Conservation (phyloP, 192 early-diverging fungal species). For the Globomyces pollinis-pini region DNA sequence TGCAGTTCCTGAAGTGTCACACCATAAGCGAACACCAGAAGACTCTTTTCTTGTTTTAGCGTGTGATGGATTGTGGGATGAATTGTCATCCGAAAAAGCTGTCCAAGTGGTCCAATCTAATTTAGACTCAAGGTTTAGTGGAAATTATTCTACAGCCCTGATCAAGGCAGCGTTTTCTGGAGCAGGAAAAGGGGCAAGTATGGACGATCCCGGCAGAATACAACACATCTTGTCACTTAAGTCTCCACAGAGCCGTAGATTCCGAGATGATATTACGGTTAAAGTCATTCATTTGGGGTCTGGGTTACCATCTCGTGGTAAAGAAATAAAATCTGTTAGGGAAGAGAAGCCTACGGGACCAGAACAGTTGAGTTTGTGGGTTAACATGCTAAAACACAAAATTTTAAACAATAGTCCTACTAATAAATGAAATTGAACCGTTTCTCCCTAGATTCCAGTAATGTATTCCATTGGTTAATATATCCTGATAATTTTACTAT, state of each 20-base stretch:
- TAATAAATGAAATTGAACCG: no score
- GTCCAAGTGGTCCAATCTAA: constrained; percentile 20
- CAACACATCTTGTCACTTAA: constrained; percentile 29
- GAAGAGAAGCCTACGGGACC: no score
- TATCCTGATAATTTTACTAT: no score
- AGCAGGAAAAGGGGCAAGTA: constrained; percentile 15
- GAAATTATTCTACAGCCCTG: constrained; percentile 37
- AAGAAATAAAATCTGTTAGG: no score
- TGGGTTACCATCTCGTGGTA: no score
- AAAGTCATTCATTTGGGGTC: constrained; percentile 39
- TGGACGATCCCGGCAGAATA: no score
- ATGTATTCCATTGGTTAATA: no score
- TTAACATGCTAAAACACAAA: no score
- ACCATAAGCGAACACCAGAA: constrained; percentile 21
- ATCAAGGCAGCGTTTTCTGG: constrained; percentile 44
- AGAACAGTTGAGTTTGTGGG: no score
- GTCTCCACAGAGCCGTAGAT: constrained; percentile 28
- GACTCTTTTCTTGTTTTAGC: constrained; percentile 41
- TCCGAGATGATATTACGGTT: constrained; percentile 47
- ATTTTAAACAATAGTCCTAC: no score
- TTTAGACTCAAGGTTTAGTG: constrained; percentile 18
- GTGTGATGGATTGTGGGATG: constrained; percentile 44
- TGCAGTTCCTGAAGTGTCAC: constrained; percentile 34
- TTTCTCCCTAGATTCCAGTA: no score
- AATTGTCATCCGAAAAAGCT: constrained; percentile 7